Evolutionary conservation across 1,284 basidiomycete species (phyloP).

Genomic region (Austropuccinia psidii): DNA sequence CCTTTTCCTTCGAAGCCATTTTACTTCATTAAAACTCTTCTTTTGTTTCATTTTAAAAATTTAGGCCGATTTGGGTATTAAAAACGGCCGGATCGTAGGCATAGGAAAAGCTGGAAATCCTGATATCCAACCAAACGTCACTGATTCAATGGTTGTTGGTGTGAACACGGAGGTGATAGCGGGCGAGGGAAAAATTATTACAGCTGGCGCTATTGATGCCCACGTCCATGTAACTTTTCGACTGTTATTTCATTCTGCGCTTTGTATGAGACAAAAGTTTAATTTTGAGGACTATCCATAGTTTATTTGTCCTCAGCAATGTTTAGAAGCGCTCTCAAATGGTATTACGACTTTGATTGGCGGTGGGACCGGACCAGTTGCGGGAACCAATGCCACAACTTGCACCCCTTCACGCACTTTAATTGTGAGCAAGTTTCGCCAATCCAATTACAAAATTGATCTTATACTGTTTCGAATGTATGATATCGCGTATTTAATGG

Average conservation of each 20-base stretch:
- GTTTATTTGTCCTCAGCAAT: conserved; percentile 89
- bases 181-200: conserved; percentile 86
- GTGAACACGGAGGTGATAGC: conserved; percentile 89
- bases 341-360: conserved; percentile 48
- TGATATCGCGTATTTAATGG: neutral
- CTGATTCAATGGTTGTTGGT: conserved; percentile 67
- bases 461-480: no score
- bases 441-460: no score
- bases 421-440: conserved; percentile 76
- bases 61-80: conserved; percentile 94
- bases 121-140: conserved; percentile 78
- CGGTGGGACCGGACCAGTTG: conserved; percentile 76
- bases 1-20: neutral
- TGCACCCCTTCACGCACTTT: conserved; percentile 85
- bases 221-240: conserved; percentile 59
- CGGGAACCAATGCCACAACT: conserved; percentile 86
- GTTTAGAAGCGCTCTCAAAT: conserved; percentile 53
- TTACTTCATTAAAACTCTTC: neutral
- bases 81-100: conserved; percentile 70
- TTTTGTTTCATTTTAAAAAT: neutral
- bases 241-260: neutral
- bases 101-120: conserved; percentile 98
- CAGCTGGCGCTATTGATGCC: conserved; percentile 84
- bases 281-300: conserved; percentile 41
- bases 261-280: neutral